Conservation (phyloP, 306 rosid genomes). For the Sesbania bispinosa region DNA sequence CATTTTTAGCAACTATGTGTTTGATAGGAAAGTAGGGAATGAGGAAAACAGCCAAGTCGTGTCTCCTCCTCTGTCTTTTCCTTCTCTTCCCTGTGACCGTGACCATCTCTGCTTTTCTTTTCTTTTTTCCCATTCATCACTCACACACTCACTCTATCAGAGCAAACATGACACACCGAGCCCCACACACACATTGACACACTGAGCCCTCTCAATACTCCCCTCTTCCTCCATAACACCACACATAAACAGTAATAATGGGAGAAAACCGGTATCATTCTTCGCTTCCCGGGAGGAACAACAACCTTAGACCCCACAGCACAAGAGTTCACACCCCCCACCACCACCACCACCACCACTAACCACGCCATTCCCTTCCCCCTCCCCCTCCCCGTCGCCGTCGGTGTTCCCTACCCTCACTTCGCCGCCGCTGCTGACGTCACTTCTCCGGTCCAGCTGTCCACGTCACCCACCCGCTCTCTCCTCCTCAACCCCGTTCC, state of each 20-base stretch:
- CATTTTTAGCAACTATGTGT: too few species aligned
- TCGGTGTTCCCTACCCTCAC: too few species aligned
- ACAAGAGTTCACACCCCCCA: not conserved
- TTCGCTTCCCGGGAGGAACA: too few species aligned
- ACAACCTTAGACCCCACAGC: constrained; percentile 17
- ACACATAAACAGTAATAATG: constrained; percentile 42
- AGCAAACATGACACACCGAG: too few species aligned
- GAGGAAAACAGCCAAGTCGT: constrained; percentile 15
- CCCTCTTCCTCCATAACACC: too few species aligned
- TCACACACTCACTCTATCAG: too few species aligned
- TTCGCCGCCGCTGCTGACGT: not conserved
- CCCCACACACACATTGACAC: too few species aligned
- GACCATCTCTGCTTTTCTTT: too few species aligned
- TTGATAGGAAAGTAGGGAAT: constrained; percentile 32
- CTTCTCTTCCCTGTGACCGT: not conserved
- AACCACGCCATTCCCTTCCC: not conserved
- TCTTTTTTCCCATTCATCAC: too few species aligned
- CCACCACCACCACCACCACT: too few species aligned
- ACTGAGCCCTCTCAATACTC: too few species aligned
- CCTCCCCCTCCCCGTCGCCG: too few species aligned
- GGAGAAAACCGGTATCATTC: constrained; percentile 76
- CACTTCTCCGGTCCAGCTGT: constrained; percentile 11
- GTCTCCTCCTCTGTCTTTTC: not conserved
- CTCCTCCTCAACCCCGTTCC: constrained; percentile 48
- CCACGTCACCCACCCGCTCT: constrained; percentile 58